Evolutionary conservation across 2,329 filamentous ascomycete species (phyloP).

Genomic region (Tolypocladium ophioglossoides): DNA sequence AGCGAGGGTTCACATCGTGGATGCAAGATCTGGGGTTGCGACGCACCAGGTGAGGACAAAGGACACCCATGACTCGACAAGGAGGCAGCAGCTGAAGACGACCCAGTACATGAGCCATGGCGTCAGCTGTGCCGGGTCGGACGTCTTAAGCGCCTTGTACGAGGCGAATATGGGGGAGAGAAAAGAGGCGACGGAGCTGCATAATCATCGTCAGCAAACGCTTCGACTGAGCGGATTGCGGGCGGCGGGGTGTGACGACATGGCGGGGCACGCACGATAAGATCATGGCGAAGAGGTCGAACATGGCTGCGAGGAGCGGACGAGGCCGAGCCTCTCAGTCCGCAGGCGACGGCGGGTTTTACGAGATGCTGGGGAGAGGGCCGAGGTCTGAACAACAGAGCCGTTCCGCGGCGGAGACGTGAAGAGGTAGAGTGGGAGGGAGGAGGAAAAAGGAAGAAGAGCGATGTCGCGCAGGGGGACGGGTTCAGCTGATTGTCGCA

Average conservation of each 20-base stretch:
- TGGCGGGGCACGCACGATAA: constrained; percentile 51
- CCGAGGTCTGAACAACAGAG: neutral
- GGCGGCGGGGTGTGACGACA: constrained; percentile 9
- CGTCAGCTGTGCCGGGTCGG: constrained; percentile 77
- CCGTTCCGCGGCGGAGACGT: neutral
- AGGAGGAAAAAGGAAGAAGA: neutral
- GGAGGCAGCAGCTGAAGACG: constrained; percentile 69
- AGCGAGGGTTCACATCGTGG: neutral
- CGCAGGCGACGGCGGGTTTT: neutral
- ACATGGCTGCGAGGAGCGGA: constrained; percentile 41
- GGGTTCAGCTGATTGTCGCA: neutral
- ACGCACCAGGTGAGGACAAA: constrained; percentile 74
- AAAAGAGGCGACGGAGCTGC: constrained; percentile 74
- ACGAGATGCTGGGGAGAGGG: neutral
- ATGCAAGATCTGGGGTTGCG: neutral
- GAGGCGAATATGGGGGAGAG: constrained; percentile 94
- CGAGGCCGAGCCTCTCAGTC: constrained; percentile 17
- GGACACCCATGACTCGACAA: constrained; percentile 77
- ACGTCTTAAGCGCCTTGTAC: constrained; percentile 93
- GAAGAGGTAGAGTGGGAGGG: neutral
- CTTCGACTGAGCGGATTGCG: neutral
- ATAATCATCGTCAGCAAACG: neutral
- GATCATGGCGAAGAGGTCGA: constrained; percentile 66
- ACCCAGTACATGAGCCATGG: constrained; percentile 99
- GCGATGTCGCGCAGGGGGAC: neutral